Evolutionary conservation across 2,329 filamentous ascomycete species (phyloP).

Genomic region (Akanthomyces dipterigenus): DNA sequence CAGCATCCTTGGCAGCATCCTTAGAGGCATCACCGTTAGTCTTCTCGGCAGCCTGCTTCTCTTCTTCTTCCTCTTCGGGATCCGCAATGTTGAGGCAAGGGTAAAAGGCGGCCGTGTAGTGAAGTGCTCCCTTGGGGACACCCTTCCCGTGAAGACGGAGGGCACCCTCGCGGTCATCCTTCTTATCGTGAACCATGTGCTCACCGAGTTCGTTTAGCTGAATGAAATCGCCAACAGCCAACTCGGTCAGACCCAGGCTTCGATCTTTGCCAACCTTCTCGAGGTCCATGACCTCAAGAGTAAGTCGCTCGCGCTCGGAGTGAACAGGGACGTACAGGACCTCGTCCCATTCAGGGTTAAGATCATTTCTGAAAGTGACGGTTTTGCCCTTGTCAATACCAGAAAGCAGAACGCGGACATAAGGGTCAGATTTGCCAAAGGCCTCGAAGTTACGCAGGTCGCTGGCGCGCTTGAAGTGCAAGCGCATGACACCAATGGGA

Average conservation of each 20-base stretch:
- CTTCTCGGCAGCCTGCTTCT: slow-evolving; percentile 46
- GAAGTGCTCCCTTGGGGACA: slow-evolving; percentile 69
- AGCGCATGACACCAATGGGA: slow-evolving; percentile 88
- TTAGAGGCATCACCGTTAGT: neutral
- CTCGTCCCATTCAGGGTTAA: slow-evolving; percentile 94
- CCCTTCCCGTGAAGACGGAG: slow-evolving; percentile 69
- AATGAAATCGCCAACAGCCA: slow-evolving; percentile 73
- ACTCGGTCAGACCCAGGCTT: slow-evolving; percentile 72
- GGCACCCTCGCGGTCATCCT: slow-evolving; percentile 58
- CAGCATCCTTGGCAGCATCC: slow-evolving; percentile 16
- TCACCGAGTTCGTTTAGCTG: slow-evolving; percentile 71
- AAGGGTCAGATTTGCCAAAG: slow-evolving; percentile 94
- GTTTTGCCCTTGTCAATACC: slow-evolving; percentile 87
- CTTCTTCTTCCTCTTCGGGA: slow-evolving; percentile 74
- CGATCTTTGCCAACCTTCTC: slow-evolving; percentile 90
- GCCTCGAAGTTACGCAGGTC: slow-evolving; percentile 89
- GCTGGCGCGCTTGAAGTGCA: slow-evolving; percentile 80
- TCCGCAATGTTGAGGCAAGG: slow-evolving; percentile 83
- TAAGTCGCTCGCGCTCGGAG: slow-evolving; percentile 72
- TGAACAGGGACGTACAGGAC: slow-evolving; percentile 91
- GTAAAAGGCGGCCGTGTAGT: slow-evolving; percentile 83
- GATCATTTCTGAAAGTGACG: slow-evolving; percentile 91
- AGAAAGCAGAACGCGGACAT: slow-evolving; percentile 80
- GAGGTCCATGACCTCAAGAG: slow-evolving; percentile 92
- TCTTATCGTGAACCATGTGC: slow-evolving; percentile 72